These are phyloP conservation scores for Tilletiopsis washingtonensis DNA, from an alignment of 1,284 basidiomycete species.

Conservation along the genomic window DNA sequence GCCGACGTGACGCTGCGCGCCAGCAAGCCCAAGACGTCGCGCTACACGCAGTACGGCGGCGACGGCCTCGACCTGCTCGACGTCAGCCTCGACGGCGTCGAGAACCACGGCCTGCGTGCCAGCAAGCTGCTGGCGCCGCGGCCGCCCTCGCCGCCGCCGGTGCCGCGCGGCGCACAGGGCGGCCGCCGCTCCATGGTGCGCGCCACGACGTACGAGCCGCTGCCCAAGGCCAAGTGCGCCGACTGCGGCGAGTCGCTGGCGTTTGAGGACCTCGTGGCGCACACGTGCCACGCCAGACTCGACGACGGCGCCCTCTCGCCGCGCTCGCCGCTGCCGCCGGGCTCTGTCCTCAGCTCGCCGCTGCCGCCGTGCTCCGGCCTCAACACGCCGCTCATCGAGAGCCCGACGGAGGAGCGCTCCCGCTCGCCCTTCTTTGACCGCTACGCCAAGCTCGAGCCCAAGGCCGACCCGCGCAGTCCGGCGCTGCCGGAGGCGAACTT, in stretches of 20 bases:
- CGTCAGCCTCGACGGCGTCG: too few relatives aligned
- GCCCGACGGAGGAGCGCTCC: neutral
- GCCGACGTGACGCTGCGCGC: neutral
- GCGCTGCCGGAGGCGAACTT: neutral
- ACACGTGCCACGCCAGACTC: constrained; percentile 20
- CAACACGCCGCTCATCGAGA: too few relatives aligned
- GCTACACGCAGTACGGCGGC: constrained; percentile 4
- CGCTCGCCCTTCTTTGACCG: constrained; percentile 25
- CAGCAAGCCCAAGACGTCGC: neutral
- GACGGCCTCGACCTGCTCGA: too few relatives aligned
- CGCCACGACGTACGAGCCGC: constrained; percentile 20
- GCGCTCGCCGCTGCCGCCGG: neutral
- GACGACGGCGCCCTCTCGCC: too few relatives aligned
- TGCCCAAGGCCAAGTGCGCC: constrained; percentile 34
- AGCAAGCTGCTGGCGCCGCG: too few relatives aligned
- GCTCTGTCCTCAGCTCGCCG: neutral
- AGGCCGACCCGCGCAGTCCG: constrained; percentile 13
- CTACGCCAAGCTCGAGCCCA: constrained; percentile 14
- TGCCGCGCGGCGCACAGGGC: neutral
- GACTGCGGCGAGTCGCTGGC: constrained; percentile 27
- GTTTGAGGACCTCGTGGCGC: constrained; percentile 29
- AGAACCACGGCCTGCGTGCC: too few relatives aligned
- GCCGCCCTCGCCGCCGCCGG: too few relatives aligned
- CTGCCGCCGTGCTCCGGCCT: too few relatives aligned
- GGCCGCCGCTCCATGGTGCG: constrained; percentile 6